Evolutionary conservation across 768 basidiomycete species (phyloP).

Genomic region (Lactarius vividus): DNA sequence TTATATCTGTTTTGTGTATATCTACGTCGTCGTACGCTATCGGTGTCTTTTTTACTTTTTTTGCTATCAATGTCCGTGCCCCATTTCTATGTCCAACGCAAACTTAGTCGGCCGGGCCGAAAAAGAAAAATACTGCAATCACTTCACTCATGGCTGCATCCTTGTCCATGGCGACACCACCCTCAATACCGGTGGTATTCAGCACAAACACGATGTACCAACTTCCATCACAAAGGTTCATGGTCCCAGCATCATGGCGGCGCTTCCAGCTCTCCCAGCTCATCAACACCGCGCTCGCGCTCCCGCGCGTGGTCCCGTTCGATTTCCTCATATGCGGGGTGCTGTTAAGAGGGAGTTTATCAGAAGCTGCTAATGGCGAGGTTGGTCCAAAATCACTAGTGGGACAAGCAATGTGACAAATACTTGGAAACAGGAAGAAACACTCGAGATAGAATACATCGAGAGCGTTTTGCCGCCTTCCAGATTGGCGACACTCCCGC

Average conservation of each 20-base stretch:
- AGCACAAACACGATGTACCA: conserved; percentile 71
- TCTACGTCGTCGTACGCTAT: conserved; percentile 3
- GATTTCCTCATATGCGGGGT: conserved; percentile 90
- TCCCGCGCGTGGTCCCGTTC: conserved; percentile 77
- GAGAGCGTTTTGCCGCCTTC: conserved; percentile 27
- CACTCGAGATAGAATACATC: conserved; percentile 37
- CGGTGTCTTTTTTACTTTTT: neutral
- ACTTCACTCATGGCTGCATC: conserved; percentile 13
- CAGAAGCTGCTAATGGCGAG: conserved; percentile 77
- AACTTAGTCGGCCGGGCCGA: conserved; percentile 6
- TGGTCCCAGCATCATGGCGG: conserved; percentile 87
- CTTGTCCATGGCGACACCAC: neutral
- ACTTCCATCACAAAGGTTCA: conserved; percentile 84
- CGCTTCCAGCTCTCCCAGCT: conserved; percentile 97
- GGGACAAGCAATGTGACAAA: neutral
- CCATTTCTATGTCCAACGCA: neutral
- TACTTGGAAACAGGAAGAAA: conserved; percentile 62
- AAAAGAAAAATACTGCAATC: neutral
- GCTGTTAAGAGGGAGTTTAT: conserved; percentile 66
- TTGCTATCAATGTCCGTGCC: neutral
- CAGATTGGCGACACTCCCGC: conserved; percentile 65
- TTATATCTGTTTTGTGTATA: conserved; percentile 6
- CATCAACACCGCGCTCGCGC: conserved; percentile 87
- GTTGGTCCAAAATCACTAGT: conserved; percentile 39
- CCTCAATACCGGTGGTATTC: conserved; percentile 62